These are phyloP conservation scores for Extremus antarcticus DNA, from an alignment of 495 filamentous ascomycete genomes.

Conservation along the genomic window DNA sequence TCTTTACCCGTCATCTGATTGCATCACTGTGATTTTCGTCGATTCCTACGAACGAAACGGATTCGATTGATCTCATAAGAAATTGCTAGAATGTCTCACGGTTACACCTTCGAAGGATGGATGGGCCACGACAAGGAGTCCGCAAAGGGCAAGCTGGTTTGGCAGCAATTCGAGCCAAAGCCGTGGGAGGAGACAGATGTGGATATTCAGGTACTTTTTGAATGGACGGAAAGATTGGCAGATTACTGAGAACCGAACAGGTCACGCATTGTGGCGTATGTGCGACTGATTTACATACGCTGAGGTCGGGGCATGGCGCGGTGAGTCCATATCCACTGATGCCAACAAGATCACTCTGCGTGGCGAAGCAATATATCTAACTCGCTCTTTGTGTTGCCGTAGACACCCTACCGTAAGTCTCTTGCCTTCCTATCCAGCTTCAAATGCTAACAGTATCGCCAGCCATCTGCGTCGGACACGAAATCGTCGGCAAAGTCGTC, in stretches of 20 bases:
- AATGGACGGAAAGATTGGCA: no score
- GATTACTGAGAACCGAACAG: no score
- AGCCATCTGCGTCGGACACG: conserved; percentile 55
- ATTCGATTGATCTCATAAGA: no score
- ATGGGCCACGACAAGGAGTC: conserved; percentile 51
- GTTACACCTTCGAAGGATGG: conserved; percentile 66
- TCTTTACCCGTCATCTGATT: no score
- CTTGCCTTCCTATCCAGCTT: conserved; percentile 13
- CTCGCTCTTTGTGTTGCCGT: conserved; percentile 39
- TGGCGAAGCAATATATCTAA: not conserved
- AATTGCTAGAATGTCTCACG: not conserved
- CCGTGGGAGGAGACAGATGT: conserved; percentile 67
- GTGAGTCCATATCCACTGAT: not conserved
- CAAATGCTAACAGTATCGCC: conserved; percentile 22
- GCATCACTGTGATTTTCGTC: no score
- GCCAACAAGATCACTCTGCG: not conserved
- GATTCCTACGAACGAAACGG: no score
- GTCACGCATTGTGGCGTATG: conserved; percentile 80
- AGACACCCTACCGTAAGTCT: conserved; percentile 49
- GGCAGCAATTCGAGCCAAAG: conserved; percentile 59
- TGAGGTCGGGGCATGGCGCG: conserved; percentile 45
- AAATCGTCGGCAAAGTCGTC: conserved; percentile 69
- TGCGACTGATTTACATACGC: conserved; percentile 65
- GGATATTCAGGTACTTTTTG: conserved; percentile 61
- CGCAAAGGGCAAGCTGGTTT: conserved; percentile 45